Conservation (phyloP, 148 eudicot species). For the Silene uniflora region DNA sequence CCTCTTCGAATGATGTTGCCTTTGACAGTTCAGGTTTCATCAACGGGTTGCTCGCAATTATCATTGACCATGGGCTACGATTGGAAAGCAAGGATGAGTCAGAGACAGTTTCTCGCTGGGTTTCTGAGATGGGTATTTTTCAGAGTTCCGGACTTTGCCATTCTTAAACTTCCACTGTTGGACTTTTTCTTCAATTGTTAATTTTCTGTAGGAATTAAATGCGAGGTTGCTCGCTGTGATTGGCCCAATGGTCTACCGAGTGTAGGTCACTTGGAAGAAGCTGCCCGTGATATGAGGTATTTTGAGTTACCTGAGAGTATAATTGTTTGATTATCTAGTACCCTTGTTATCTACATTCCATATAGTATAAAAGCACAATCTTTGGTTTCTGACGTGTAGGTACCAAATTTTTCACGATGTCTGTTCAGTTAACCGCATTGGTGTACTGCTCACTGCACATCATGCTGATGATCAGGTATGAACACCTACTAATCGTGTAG, state of each 20-base stretch:
- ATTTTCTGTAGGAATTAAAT: conserved; percentile 66
- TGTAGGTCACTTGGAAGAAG: conserved; percentile 88
- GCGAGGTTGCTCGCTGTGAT: conserved; percentile 60
- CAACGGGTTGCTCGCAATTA: conserved; percentile 76
- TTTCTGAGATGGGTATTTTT: conserved; percentile 62
- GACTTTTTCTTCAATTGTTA: conserved; percentile 18
- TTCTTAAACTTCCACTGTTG: conserved; percentile 7
- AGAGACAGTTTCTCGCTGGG: conserved; percentile 49
- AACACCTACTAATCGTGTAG: not conserved
- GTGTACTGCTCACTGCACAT: conserved; percentile 72
- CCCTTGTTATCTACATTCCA: not conserved
- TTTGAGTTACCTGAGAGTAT: conserved; percentile 3
- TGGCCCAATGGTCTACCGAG: conserved; percentile 80
- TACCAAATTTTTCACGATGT: conserved; percentile 56
- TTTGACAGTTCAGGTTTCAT: conserved; percentile 39
- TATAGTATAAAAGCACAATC: not conserved
- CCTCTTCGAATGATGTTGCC: conserved; percentile 23
- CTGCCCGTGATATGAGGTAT: conserved; percentile 84
- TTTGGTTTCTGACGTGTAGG: conserved; percentile 34
- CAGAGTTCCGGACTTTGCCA: not conserved
- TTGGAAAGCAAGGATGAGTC: conserved; percentile 83
- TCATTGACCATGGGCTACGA: conserved; percentile 90
- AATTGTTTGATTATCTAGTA: not conserved
- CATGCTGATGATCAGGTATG: conserved; percentile 99
- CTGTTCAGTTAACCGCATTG: conserved; percentile 54